Conservation (phyloP, 306 rosid genomes). For the Macrotyloma uniflorum region DNA sequence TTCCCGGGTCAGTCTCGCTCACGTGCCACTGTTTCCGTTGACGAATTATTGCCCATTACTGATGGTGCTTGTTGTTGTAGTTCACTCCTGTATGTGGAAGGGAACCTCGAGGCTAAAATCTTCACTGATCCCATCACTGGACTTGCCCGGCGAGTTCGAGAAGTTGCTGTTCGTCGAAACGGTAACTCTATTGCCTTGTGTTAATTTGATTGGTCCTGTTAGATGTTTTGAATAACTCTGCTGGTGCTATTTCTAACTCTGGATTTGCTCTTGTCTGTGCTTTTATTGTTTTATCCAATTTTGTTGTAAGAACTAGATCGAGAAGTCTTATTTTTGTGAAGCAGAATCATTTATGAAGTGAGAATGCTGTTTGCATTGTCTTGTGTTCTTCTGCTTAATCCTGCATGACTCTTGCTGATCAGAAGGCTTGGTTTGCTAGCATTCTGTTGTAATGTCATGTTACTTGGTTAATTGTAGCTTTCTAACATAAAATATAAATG, state of each 20-base stretch:
- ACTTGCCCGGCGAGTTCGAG: slow-evolving; percentile 79
- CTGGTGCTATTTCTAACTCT: not conserved
- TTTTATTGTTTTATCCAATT: not conserved
- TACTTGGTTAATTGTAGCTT: not conserved
- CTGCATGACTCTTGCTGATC: not conserved
- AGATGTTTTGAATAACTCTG: not conserved
- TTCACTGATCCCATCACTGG: slow-evolving; percentile 72
- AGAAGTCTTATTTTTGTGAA: not conserved
- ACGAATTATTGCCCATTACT: not conserved
- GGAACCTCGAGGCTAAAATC: slow-evolving; percentile 82
- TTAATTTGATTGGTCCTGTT: not conserved
- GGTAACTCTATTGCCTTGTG: slow-evolving; percentile 44
- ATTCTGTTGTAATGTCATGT: not conserved
- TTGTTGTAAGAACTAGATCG: too few species aligned
- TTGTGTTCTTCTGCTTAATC: too few species aligned
- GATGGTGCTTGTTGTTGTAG: slow-evolving; percentile 40
- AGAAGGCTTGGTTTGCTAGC: not conserved
- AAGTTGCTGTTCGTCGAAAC: slow-evolving; percentile 73
- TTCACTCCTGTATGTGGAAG: slow-evolving; percentile 78
- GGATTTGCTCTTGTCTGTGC: not conserved
- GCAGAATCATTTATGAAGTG: not conserved
- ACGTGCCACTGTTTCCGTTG: not conserved
- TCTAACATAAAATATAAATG: not conserved
- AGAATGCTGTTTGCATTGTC: not conserved
- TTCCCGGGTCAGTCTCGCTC: slow-evolving; percentile 56